A percentile compares a stretch with the other conserved stretches of the same genome.
Conservation (phyloP, 2,329 filamentous ascomycete genomes). For the Alternaria sp. region DNA sequence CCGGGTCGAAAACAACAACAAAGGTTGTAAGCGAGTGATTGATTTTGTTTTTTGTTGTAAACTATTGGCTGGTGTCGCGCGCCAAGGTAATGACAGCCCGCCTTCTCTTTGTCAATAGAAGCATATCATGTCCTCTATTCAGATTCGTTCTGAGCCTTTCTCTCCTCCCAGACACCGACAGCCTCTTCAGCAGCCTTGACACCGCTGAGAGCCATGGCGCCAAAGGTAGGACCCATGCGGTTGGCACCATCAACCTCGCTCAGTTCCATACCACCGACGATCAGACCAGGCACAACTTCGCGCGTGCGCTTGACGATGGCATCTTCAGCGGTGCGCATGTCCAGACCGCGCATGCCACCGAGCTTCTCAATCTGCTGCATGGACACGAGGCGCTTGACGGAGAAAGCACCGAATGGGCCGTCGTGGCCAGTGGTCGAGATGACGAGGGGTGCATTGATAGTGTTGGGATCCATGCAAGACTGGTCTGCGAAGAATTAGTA, state of each 20-base stretch:
- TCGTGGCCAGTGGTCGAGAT: conserved; percentile 93
- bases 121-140: conserved; percentile 8
- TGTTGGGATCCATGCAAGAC: conserved; percentile 97
- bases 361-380: conserved; percentile 86
- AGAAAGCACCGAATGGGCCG: conserved; percentile 89
- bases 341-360: conserved; percentile 89
- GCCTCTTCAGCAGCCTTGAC: conserved; percentile 93
- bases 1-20: background rate
- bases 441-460: conserved; percentile 88
- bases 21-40: conserved; percentile 2
- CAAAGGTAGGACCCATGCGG: conserved; percentile 89
- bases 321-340: conserved; percentile 92
- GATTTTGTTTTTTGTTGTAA: conserved; percentile 12
- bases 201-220: conserved; percentile 85
- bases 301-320: conserved; percentile 92
- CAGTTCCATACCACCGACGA: conserved; percentile 95
- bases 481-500: conserved; percentile 69
- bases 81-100: conserved; percentile 5
- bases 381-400: conserved; percentile 86
- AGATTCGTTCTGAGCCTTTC: conserved; percentile 75
- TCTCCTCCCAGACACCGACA: conserved; percentile 76
- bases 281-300: conserved; percentile 85
- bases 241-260: conserved; percentile 90
- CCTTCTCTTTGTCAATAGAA: background rate
- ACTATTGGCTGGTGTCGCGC: too few species aligned